A percentile compares a stretch with the other conserved stretches of the same genome.
phyloP scores from a whole-genome alignment of 768 basidiomycete genomes.

The Pulveroboletus sp. region DNA sequence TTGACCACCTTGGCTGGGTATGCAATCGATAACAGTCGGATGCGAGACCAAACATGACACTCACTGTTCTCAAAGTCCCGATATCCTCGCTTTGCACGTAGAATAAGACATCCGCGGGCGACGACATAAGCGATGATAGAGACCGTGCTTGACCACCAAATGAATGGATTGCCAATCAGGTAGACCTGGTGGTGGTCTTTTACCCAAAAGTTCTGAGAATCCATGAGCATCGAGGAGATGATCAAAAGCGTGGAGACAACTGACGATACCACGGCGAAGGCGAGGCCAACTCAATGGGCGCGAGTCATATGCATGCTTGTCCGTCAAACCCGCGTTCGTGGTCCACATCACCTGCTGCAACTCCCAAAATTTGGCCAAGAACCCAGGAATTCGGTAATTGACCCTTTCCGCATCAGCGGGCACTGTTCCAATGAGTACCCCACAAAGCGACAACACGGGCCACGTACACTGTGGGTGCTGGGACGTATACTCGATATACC shows the following conservation, averaged over 20 bases:
- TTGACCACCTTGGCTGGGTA: conserved; percentile 79
- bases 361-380: conserved; percentile 88
- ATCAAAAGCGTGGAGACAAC: conserved; percentile 27
- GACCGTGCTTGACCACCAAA: conserved; percentile 86
- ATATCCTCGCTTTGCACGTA: conserved; percentile 89
- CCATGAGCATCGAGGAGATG: conserved; percentile 2
- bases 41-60: conserved; percentile 23
- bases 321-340: conserved; percentile 94
- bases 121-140: conserved; percentile 65
- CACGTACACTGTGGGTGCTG: conserved; percentile 67
- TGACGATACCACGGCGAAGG: conserved; percentile 87
- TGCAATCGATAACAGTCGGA: conserved; percentile 1
- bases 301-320: conserved; percentile 93
- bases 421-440: no score
- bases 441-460: background rate
- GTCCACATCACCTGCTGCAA: conserved; percentile 95
- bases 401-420: conserved; percentile 69
- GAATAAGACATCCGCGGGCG: conserved; percentile 75
- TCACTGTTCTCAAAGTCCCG: conserved; percentile 90
- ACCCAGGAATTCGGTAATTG: conserved; percentile 89
- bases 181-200: conserved; percentile 96
- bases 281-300: conserved; percentile 92
- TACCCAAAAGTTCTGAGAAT: conserved; percentile 91
- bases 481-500: conserved; percentile 85
- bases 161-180: conserved; percentile 88